Percentiles rank a stretch among this genome's conserved stretches.
Evolutionary conservation across 208 protist genomes (phyloP).

Genomic region (Acanthamoeba castellanii): DNA sequence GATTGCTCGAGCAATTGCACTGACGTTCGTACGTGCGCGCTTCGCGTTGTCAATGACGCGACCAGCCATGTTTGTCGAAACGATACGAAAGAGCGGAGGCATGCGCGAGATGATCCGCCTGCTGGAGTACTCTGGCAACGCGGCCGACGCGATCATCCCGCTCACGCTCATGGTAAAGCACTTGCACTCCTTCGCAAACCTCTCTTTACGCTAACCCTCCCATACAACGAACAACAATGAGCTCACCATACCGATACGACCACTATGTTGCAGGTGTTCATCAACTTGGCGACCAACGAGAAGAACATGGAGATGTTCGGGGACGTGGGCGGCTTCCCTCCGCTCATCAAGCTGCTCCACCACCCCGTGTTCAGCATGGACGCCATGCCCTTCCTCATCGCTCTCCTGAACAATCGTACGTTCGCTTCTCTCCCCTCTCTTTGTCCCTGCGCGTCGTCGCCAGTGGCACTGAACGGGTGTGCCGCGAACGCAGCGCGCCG

Average conservation of each 20-base stretch:
- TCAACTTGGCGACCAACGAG: slow-evolving; percentile 67
- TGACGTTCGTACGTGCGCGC: no score
- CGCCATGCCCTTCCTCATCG: slow-evolving; percentile 71
- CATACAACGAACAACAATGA: neutral
- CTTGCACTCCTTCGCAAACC: neutral
- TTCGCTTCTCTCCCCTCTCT: neutral
- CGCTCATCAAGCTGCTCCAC: slow-evolving; percentile 59
- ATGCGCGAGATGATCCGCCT: slow-evolving; percentile 62
- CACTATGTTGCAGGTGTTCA: slow-evolving; percentile 20
- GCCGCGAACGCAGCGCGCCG: neutral
- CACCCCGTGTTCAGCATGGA: slow-evolving; percentile 62
- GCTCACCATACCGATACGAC: neutral
- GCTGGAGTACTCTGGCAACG: slow-evolving; percentile 45
- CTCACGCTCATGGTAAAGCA: slow-evolving; percentile 60
- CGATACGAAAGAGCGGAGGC: slow-evolving; percentile 53
- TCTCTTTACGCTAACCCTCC: neutral
- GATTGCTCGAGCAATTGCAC: neutral
- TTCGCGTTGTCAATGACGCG: neutral
- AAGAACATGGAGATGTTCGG: slow-evolving; percentile 64
- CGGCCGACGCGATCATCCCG: slow-evolving; percentile 58
- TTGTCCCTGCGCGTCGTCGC: neutral
- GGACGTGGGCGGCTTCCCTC: slow-evolving; percentile 13
- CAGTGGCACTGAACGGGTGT: neutral
- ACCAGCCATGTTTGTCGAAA: slow-evolving; percentile 21
- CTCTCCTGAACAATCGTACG: slow-evolving; percentile 44